Evolutionary conservation across 106 monocot species (phyloP).

Genomic region (Dendrobium officinale): DNA sequence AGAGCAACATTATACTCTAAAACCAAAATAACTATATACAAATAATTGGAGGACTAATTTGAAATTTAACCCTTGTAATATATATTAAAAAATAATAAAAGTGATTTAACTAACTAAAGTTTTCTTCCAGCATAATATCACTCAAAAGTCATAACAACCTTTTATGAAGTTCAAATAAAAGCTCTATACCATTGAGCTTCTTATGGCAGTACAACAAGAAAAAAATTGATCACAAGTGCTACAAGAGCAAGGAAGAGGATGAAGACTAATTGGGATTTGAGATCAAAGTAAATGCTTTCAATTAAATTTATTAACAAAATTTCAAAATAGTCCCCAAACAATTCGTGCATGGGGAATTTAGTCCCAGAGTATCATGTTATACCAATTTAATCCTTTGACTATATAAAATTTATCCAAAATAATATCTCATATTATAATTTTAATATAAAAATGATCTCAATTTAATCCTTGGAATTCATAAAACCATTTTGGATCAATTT

Average conservation of each 20-base stretch:
- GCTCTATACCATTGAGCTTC: neutral
- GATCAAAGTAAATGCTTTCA: neutral
- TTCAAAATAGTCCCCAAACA: too few relatives aligned
- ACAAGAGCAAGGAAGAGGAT: neutral
- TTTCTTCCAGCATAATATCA: neutral
- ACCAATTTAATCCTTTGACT: too few relatives aligned
- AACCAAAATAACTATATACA: too few relatives aligned
- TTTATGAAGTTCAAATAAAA: neutral
- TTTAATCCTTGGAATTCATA: too few relatives aligned
- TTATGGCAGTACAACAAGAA: slow-evolving; percentile 1
- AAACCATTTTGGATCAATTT: too few relatives aligned
- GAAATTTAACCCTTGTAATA: neutral
- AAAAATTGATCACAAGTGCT: neutral
- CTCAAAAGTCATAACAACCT: neutral
- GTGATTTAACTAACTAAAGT: neutral
- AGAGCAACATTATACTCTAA: too few relatives aligned
- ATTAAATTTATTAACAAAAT: neutral
- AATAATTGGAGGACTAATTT: too few relatives aligned
- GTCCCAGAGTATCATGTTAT: too few relatives aligned
- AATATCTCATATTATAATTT: too few relatives aligned
- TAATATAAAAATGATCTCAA: too few relatives aligned
- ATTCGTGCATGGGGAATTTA: too few relatives aligned
- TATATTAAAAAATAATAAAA: neutral
- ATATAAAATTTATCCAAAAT: too few relatives aligned
- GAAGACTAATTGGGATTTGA: neutral